These are phyloP conservation scores for Polygonum aviculare DNA, from an alignment of 148 eudicot species.

Conservation along the genomic window DNA sequence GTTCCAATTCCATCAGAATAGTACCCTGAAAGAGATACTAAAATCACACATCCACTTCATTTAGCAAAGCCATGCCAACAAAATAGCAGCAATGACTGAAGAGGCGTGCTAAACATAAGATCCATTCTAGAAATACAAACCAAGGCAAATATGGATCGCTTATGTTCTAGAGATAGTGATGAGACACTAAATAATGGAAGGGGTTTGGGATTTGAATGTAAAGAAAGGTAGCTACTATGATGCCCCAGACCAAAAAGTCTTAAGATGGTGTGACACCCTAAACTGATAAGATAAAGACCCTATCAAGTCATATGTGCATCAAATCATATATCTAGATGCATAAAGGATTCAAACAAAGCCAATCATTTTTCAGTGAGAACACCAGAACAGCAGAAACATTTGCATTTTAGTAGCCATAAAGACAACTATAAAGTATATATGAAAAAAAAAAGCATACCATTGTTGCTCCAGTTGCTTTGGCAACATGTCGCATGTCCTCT, in stretches of 20 bases:
- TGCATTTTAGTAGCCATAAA: not conserved
- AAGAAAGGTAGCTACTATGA: too few species aligned
- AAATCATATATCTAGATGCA: not conserved
- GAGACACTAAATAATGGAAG: too few species aligned
- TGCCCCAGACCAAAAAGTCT: too few species aligned
- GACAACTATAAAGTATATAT: not conserved
- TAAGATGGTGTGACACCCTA: not conserved
- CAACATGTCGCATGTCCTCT: conserved; percentile 94
- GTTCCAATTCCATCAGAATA: not conserved
- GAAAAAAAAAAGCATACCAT: conserved; percentile 37
- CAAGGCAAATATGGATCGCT: not conserved
- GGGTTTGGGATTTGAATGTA: too few species aligned
- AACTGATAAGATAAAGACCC: not conserved
- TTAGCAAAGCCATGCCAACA: not conserved
- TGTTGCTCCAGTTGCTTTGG: conserved; percentile 96
- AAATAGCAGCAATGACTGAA: not conserved
- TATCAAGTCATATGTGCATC: not conserved
- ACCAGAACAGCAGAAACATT: not conserved
- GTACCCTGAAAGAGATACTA: not conserved
- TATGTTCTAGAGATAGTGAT: not conserved
- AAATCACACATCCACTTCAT: not conserved
- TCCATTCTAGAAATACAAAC: not conserved
- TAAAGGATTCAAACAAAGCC: not conserved
- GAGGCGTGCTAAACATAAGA: not conserved
- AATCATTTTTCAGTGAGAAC: not conserved